phyloP scores from a whole-genome alignment of 2,329 filamentous ascomycete genomes.

The Thermomyces lanuginosus region DNA sequence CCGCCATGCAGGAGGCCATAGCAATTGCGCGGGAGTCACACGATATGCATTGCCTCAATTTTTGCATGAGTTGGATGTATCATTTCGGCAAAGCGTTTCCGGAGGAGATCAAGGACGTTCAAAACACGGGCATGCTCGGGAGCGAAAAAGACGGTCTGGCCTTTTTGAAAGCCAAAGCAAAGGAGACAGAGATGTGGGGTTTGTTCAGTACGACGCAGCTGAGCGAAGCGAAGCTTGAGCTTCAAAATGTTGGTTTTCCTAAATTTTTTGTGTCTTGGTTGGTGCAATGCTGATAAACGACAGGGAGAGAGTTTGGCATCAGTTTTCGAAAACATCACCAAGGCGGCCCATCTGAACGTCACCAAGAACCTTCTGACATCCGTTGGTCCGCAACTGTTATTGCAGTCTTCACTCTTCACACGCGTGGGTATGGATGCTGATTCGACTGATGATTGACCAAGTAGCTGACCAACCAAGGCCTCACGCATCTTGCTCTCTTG shows the following conservation, averaged over 20 bases:
- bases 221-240: constrained; percentile 65
- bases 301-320: constrained; percentile 41
- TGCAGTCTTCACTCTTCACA: constrained; percentile 58
- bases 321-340: constrained; percentile 62
- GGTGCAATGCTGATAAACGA: constrained; percentile 11
- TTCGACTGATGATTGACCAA: constrained; percentile 7
- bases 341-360: constrained; percentile 68
- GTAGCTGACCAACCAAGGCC: constrained; percentile 26
- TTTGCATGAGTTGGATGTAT: constrained; percentile 88
- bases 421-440: constrained; percentile 45
- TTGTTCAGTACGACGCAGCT: constrained; percentile 69
- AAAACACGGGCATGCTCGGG: constrained; percentile 56
- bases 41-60: constrained; percentile 84
- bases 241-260: constrained; percentile 49
- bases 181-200: constrained; percentile 71
- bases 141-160: constrained; percentile 65
- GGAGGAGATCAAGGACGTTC: constrained; percentile 51
- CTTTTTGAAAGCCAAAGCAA: constrained; percentile 73
- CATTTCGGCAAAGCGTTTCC: constrained; percentile 83
- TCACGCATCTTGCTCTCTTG: constrained; percentile 38
- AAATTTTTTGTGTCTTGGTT: constrained; percentile 20
- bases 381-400: constrained; percentile 56
- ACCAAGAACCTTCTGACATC: constrained; percentile 56
- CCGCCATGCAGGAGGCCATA: constrained; percentile 87
- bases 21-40: constrained; percentile 87